A percentile compares a stretch with the other conserved stretches of the same genome.
phyloP scores from a whole-genome alignment of 192 early-diverging fungal genomes.

The Lobosporangium transversale region DNA sequence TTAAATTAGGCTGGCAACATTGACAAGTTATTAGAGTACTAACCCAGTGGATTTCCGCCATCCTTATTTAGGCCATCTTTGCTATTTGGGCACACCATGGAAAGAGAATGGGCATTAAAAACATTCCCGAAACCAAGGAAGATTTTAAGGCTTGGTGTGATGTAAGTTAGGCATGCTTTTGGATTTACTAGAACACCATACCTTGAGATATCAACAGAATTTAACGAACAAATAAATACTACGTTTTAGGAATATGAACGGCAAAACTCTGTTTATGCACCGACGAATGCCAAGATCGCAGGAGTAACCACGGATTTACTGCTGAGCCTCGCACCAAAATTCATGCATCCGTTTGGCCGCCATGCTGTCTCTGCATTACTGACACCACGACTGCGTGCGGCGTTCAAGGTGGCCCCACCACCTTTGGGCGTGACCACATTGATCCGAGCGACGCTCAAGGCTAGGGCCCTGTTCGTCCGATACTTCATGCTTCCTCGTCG shows the following conservation, averaged over 20 bases:
- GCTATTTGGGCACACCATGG: no score
- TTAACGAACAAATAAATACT: no score
- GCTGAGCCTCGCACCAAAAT: slow-evolving; percentile 6
- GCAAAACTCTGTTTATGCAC: slow-evolving; percentile 2
- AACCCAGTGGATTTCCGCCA: no score
- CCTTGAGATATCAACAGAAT: no score
- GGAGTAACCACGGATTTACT: slow-evolving; percentile 13
- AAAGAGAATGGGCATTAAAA: no score
- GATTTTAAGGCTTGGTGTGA: no score
- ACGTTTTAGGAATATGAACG: not conserved
- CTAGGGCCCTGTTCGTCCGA: slow-evolving; percentile 41
- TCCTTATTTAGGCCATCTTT: no score
- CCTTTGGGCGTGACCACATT: slow-evolving; percentile 6
- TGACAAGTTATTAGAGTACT: no score
- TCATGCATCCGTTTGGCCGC: slow-evolving; percentile 15
- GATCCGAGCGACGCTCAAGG: slow-evolving; percentile 1
- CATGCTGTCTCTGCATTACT: slow-evolving; percentile 14
- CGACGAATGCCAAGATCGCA: slow-evolving; percentile 18
- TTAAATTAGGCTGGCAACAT: no score
- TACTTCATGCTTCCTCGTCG: slow-evolving; percentile 52
- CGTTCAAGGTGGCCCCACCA: slow-evolving; percentile 10
- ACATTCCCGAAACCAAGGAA: no score
- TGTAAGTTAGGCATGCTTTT: no score
- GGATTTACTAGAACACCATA: no score
- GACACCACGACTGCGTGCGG: slow-evolving; percentile 12